Base-by-base conservation (phyloP, 805 yeast genomes). In the Sungouiozyma ichnusensis region DNA sequence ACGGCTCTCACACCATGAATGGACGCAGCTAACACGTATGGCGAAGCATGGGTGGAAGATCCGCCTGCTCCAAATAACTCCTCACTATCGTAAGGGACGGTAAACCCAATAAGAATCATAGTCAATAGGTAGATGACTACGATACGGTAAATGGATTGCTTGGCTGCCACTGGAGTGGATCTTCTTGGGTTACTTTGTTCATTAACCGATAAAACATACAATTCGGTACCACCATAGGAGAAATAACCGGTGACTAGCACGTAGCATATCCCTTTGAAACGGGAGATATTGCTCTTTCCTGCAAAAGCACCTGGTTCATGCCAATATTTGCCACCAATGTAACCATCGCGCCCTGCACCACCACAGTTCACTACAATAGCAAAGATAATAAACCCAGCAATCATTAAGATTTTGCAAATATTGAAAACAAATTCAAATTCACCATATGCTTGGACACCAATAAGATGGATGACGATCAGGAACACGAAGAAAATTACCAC, bases 1-100 rank as follows among this genome's bases (percentile, higher is more conserved):
- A 81, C 69, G 35, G 76, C 82, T 38, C 64, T 65, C 49, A 81
- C 76, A 51, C 81, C 80, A 20, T 74, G 82, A 41, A 70, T 64
- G 24, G 70, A 65, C 43, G 81, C 74, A 34, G 88, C 86, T 60
- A 81, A 71, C 49, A 81, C 88, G 56, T 81, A 81, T 19, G 90
- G 90, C 15, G 88, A 81, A 20, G 85, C 79, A 32, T 61, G 64
- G 20, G 78, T 62, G 35, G 76, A 72, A 49, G 76, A 76, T 18
- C 63, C 65, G 33, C 72, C 68, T 9, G 69, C 57, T 36, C 79
- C 78, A 54, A 69, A 63, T 44, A 77, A 62, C 50, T 74, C 65
- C 2, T 64, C 60, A 48, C 73, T 69, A 55, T 66, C 62, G 60
- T 71, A 74, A 39, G 86, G 85, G 39, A 78, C 81, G n/a, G 74